phyloP scores from a whole-genome alignment of 192 early-diverging fungal genomes.

The Dissophora ornata region DNA sequence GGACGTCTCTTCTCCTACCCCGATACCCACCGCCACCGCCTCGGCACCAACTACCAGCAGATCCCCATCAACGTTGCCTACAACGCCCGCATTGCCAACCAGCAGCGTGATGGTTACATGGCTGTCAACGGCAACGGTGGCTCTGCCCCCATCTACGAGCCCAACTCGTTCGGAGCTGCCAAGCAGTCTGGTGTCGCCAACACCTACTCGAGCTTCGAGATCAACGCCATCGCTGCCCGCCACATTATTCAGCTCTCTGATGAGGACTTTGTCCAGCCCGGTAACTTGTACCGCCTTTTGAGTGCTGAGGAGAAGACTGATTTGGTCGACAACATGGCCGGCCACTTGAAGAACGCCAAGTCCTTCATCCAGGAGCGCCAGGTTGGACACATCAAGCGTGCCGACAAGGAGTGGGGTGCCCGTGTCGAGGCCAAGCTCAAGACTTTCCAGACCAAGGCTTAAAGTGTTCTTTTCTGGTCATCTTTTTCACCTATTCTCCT shows the following conservation, averaged over 20 bases:
- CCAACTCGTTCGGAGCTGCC: slow-evolving; percentile 69
- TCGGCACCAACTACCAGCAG: slow-evolving; percentile 77
- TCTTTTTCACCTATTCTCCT: slow-evolving; percentile 6
- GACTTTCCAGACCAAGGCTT: slow-evolving; percentile 52
- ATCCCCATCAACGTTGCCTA: slow-evolving; percentile 75
- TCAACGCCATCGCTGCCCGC: slow-evolving; percentile 62
- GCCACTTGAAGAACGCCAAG: slow-evolving; percentile 63
- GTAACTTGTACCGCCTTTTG: slow-evolving; percentile 68
- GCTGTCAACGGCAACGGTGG: slow-evolving; percentile 65
- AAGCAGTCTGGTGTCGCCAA: slow-evolving; percentile 40
- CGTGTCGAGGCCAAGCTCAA: slow-evolving; percentile 65
- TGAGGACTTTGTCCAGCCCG: slow-evolving; percentile 73
- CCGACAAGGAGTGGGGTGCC: slow-evolving; percentile 65
- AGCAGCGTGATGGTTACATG: slow-evolving; percentile 77
- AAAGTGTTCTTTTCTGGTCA: slow-evolving; percentile 1
- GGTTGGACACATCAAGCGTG: slow-evolving; percentile 66
- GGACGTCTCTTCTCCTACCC: slow-evolving; percentile 80
- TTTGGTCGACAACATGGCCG: slow-evolving; percentile 69
- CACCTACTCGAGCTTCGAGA: slow-evolving; percentile 44
- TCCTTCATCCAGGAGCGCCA: slow-evolving; percentile 64
- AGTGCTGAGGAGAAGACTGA: slow-evolving; percentile 68
- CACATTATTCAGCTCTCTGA: slow-evolving; percentile 63
- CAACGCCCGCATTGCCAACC: slow-evolving; percentile 61
- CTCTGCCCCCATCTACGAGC: slow-evolving; percentile 70
- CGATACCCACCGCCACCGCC: slow-evolving; percentile 76